Evolutionary conservation across 306 rosid species (phyloP), one percentile per base, ranked within the genome.

Genomic region (Ormosia emarginata): DNA sequence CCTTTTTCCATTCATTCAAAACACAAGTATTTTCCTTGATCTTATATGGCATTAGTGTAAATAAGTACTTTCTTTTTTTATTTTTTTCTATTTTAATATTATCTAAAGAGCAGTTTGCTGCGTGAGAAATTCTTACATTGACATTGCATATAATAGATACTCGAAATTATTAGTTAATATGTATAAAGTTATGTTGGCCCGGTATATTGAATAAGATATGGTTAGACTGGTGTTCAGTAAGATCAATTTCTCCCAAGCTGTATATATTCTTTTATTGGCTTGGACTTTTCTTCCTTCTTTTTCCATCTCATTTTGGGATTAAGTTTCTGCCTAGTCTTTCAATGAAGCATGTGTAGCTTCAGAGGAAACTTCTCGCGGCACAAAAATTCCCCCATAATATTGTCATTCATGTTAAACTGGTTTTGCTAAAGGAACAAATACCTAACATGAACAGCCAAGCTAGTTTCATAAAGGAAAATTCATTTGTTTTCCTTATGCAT

Each of bases 251-350:
- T 53, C 56, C 36, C 17, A 50, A 0, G n/a, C 3, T 56, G 2
- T 2, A 8, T 14, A 40, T 5, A n/a, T 43, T 70, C 63, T 5
- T 70, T 44, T 46, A 8, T 55, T 52, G 6, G 0, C 9, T 49
- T 40, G 29, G 75, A 83, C 86, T 72, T 63, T 78, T 53, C 83
- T 68, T 36, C 53, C 17, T 58, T 7, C 36, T 36, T 66, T 62
- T 62, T 6, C 46, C 2, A 65, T 74, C 30, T 32, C 65, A 50
- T 4, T 4, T 53, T 52, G 7, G 3, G 43, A 46, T 67, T 13
- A 57, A 47, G 11, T 61, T 36, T 68, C 74, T 17, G 33, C 52
- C 3, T 30, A n/a, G 4, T 49, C 72, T 70, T 62, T 77, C 69
- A 78, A 63, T 43, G 4, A 62, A 15, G 34, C 52, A 24, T 24